These are phyloP conservation scores for Camellia granthamiana DNA, from an alignment of 148 eudicot genomes.

Conservation along the genomic window DNA sequence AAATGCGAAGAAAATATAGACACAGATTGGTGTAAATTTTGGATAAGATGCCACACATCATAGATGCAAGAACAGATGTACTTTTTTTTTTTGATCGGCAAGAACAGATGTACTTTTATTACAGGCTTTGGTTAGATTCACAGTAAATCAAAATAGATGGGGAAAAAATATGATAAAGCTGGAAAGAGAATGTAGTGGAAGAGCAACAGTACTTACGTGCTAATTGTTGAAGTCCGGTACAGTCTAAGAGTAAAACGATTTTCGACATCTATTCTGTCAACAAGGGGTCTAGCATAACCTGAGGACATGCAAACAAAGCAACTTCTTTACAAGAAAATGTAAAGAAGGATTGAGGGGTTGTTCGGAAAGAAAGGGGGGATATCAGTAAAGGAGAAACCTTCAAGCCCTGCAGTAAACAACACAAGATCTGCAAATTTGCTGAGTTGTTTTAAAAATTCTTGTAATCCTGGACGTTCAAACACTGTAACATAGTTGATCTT, in stretches of 20 bases:
- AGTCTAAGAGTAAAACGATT: constrained; percentile 59
- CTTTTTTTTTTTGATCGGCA: too few species aligned
- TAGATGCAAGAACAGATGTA: neutral
- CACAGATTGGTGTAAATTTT: neutral
- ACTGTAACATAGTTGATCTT: constrained; percentile 92
- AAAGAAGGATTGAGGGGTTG: too few species aligned
- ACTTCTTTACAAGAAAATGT: neutral
- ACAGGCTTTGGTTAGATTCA: neutral
- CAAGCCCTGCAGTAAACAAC: constrained; percentile 93
- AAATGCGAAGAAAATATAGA: neutral
- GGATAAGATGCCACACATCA: neutral
- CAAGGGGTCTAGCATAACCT: constrained; percentile 95
- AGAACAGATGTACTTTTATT: neutral
- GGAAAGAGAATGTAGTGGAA: neutral
- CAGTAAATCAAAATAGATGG: neutral
- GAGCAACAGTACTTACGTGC: constrained; percentile 63
- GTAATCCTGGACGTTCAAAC: constrained; percentile 94
- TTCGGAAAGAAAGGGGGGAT: constrained; percentile 11
- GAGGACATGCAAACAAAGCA: constrained; percentile 19
- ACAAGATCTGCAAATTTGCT: constrained; percentile 89
- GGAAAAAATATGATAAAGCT: constrained; percentile 1
- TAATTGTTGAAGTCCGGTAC: constrained; percentile 73
- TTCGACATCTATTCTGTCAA: constrained; percentile 69
- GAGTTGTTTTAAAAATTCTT: constrained; percentile 70
- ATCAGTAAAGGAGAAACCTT: constrained; percentile 47